Conservation (phyloP, 371 early-diverging fungal species). For the Mucor piriformis region DNA sequence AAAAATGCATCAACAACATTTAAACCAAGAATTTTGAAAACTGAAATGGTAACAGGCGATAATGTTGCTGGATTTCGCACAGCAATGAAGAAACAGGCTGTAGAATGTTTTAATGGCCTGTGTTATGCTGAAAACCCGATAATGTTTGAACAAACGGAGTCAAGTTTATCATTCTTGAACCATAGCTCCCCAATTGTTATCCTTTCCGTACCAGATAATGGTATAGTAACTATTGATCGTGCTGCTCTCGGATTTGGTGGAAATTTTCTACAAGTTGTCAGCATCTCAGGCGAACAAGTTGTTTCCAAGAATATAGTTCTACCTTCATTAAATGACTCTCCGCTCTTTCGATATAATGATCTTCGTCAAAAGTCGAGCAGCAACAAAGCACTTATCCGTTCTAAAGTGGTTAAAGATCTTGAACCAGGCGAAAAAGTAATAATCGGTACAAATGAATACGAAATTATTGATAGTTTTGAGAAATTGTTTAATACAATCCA, state of each 20-base stretch:
- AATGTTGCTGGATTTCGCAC: neutral
- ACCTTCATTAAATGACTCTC: neutral
- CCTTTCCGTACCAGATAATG: conserved; percentile 13
- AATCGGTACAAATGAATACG: conserved; percentile 36
- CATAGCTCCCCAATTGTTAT: conserved; percentile 25
- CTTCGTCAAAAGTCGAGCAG: conserved; percentile 20
- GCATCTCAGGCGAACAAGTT: conserved; percentile 38
- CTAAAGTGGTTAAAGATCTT: conserved; percentile 27
- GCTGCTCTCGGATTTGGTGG: conserved; percentile 27
- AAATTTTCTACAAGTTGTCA: conserved; percentile 31
- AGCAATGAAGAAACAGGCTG: neutral
- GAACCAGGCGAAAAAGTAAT: conserved; percentile 12
- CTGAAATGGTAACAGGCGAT: neutral
- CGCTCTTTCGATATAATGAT: conserved; percentile 3
- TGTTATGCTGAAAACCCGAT: neutral
- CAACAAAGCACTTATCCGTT: conserved; percentile 24
- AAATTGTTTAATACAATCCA: conserved; percentile 35
- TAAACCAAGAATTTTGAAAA: neutral
- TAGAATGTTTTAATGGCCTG: neutral
- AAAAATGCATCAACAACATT: neutral
- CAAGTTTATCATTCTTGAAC: conserved; percentile 29
- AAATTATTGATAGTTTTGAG: conserved; percentile 41
- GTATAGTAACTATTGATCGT: conserved; percentile 28
- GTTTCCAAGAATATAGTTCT: conserved; percentile 18
- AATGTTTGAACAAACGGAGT: neutral